These are phyloP conservation scores for Penicillium odoratum DNA, from an alignment of 495 filamentous ascomycete genomes.

Conservation along the genomic window DNA sequence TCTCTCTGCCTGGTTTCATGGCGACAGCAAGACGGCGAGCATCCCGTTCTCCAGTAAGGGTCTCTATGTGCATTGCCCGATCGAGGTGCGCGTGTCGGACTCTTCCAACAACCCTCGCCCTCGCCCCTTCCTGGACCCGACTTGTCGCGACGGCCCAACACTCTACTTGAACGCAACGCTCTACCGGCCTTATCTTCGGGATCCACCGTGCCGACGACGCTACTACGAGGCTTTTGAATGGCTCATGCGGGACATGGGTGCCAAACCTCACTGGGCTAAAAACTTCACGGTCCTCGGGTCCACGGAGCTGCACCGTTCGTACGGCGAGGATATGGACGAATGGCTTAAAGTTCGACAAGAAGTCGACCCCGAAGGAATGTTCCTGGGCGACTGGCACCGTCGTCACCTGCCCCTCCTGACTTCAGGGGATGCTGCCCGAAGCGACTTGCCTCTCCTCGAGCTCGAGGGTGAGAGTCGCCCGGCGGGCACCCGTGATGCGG, in stretches of 20 bases:
- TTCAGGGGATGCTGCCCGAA: constrained; percentile 12
- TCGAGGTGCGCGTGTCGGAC: constrained; percentile 88
- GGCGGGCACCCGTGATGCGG: constrained; percentile 30
- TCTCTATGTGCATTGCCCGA: constrained; percentile 86
- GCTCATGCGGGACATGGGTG: constrained; percentile 89
- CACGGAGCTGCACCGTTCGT: constrained; percentile 46
- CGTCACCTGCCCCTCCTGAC: constrained; percentile 58
- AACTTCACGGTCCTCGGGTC: constrained; percentile 67
- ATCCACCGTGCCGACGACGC: constrained; percentile 73
- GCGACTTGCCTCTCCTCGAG: constrained; percentile 46
- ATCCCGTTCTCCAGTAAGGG: constrained; percentile 81
- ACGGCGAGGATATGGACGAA: constrained; percentile 55
- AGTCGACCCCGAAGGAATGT: constrained; percentile 88
- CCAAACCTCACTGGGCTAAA: constrained; percentile 96
- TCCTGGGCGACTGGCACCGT: constrained; percentile 87
- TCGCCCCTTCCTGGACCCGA: constrained; percentile 80
- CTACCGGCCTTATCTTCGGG: constrained; percentile 81
- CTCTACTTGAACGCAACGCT: constrained; percentile 96
- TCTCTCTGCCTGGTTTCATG: constrained; percentile 81
- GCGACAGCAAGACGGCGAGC: constrained; percentile 50
- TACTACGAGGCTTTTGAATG: constrained; percentile 96
- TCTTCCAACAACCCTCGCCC: constrained; percentile 56
- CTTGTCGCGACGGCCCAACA: constrained; percentile 65
- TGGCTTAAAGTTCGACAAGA: constrained; percentile 69
- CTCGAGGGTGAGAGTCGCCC: constrained; percentile 36